Evolutionary conservation across 169 alveolate genomes (phyloP).

Genomic region (Plasmodium sp.): DNA sequence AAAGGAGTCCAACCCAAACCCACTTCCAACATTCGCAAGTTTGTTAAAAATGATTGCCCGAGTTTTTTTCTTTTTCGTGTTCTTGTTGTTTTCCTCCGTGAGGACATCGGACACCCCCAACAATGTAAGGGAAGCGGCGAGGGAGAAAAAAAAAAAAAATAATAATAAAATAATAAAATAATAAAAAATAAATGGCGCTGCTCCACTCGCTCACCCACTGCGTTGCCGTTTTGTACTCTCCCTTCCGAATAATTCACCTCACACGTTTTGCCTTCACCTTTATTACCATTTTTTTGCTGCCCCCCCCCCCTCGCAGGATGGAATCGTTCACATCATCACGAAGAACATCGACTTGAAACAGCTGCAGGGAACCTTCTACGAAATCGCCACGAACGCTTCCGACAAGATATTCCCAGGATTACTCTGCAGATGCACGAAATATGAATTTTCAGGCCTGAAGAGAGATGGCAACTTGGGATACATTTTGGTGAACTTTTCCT

Average conservation of each 20-base stretch:
- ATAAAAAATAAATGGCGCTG: too few species aligned
- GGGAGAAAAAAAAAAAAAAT: neutral
- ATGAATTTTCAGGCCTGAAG: slow-evolving; percentile 52
- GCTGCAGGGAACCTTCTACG: slow-evolving; percentile 52
- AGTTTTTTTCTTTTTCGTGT: slow-evolving; percentile 1
- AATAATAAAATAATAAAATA: too few species aligned
- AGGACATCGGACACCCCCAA: slow-evolving; percentile 10
- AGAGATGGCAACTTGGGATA: slow-evolving; percentile 42
- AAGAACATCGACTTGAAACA: slow-evolving; percentile 49
- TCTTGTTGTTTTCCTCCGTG: neutral
- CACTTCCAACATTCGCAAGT: neutral
- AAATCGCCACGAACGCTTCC: slow-evolving; percentile 60
- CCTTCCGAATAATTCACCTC: neutral
- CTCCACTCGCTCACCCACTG: too few species aligned
- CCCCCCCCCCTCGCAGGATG: slow-evolving; percentile 21
- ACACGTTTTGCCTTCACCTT: neutral
- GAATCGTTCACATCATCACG: slow-evolving; percentile 22
- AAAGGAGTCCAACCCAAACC: neutral
- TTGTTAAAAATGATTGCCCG: slow-evolving; percentile 1
- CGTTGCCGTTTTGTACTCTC: neutral
- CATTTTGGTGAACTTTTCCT: slow-evolving; percentile 8
- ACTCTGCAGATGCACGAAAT: slow-evolving; percentile 66
- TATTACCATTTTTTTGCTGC: slow-evolving; percentile 5
- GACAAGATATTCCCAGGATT: slow-evolving; percentile 73
- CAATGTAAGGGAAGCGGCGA: neutral